Evolutionary conservation across 176 grass and related monocot genomes (phyloP), one percentile per base, ranked within the genome.

Genomic region (Musa schizocarpa): DNA sequence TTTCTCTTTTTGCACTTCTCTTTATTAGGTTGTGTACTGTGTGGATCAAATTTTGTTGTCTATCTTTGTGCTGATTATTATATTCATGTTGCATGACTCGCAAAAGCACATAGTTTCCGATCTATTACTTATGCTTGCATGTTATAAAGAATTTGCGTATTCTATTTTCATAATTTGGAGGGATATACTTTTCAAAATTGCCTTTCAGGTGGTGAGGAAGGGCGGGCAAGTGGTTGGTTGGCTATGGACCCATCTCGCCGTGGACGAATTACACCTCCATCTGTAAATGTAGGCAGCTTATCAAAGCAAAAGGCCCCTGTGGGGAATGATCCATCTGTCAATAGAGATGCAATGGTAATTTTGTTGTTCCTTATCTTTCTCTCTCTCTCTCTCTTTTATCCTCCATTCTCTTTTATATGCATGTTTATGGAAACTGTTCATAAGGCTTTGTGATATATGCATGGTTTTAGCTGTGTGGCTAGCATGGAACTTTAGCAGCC

Each of bases 281-380:
- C 86, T 73, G 72, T 84, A 82, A 95, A 83, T 22, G 54, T 76
- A 48, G 85, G 76, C 6, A 75, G 77, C 68, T 82, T 80, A 10
- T 81, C 84, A 64, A 99, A 92, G 84, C 96, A 99, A 84, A 99
- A 95, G 78, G 80, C 81, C 9, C 91, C 96, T 74, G 48, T 92
- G 56, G 91, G 76, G 54, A 92, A 81, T 89, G 88, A 89, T 85
- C 69, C 69, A 59, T 71, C 86, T 76, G 24, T 71, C 85, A 77
- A 76, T 78, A 94, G 85, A 78, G 79, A 87, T 69, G 78, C 77
- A 68, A 71, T 81, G 84, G 96, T 99, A 55, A 84, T 21, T 82
- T 74, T 14, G 21, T 16, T 26, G 11, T 16, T n/a, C 54, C 8
- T 24, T 8, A 0, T 11, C 27, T 27, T 17, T 13, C 22, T 29